These are phyloP conservation scores for Trichocladium uniseriatum DNA, from an alignment of 495 filamentous ascomycete genomes.

Conservation along the genomic window DNA sequence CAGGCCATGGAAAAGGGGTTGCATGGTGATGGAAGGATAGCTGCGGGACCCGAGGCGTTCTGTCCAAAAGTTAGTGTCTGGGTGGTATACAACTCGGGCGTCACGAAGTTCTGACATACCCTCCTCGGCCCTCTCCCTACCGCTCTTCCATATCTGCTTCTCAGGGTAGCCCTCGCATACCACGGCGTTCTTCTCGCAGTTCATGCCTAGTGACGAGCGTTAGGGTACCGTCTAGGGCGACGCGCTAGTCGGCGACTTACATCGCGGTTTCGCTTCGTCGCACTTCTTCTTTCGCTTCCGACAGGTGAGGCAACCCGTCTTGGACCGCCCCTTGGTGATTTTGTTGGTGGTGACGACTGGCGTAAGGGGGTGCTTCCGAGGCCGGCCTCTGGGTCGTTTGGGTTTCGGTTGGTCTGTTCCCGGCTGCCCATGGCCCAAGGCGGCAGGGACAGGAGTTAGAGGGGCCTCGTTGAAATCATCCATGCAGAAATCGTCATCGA, in stretches of 20 bases:
- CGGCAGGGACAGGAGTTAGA: slow-evolving; percentile 10
- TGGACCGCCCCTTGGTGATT: slow-evolving; percentile 77
- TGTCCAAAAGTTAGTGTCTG: slow-evolving; percentile 26
- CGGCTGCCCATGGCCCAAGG: slow-evolving; percentile 10
- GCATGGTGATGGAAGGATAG: slow-evolving; percentile 55
- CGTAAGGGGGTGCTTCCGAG: slow-evolving; percentile 70
- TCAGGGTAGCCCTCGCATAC: slow-evolving; percentile 91
- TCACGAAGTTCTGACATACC: slow-evolving; percentile 36
- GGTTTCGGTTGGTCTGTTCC: slow-evolving; percentile 24
- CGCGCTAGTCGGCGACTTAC: slow-evolving; percentile 39
- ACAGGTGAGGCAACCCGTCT: slow-evolving; percentile 91
- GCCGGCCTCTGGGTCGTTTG: slow-evolving; percentile 64
- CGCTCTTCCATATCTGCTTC: slow-evolving; percentile 77
- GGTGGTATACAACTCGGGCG: not conserved
- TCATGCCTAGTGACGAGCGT: slow-evolving; percentile 48
- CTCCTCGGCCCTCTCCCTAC: slow-evolving; percentile 66
- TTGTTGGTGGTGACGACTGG: slow-evolving; percentile 46
- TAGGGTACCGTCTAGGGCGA: slow-evolving; percentile 10
- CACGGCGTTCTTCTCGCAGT: slow-evolving; percentile 90
- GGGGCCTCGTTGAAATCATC: slow-evolving; percentile 38
- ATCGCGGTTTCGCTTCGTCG: slow-evolving; percentile 84
- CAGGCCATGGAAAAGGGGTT: slow-evolving; percentile 72
- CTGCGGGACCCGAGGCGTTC: slow-evolving; percentile 35
- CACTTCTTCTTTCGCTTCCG: slow-evolving; percentile 93
- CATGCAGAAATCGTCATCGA: slow-evolving; percentile 41